Conservation (phyloP, 2,329 filamentous ascomycete species). For the Arthroderma uncinatum region DNA sequence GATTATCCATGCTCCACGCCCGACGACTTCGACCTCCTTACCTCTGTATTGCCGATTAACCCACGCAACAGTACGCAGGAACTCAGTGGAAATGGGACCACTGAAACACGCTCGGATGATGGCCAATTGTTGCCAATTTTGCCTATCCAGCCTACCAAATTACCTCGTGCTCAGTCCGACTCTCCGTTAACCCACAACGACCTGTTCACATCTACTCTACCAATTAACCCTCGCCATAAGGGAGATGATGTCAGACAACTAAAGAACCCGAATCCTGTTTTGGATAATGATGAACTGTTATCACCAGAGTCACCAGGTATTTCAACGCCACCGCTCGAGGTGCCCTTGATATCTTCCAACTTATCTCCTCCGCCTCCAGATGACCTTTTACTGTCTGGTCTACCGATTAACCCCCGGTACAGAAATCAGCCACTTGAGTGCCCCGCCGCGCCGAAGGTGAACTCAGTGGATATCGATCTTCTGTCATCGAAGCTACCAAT, state of each 20-base stretch:
- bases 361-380: slow-evolving; percentile 5
- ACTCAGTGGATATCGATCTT: neutral
- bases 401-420: slow-evolving; percentile 10
- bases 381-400: slow-evolving; percentile 6
- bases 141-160: slow-evolving; percentile 22
- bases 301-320: neutral
- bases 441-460: neutral
- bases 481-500: slow-evolving; percentile 9
- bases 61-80: neutral
- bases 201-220: slow-evolving; percentile 3
- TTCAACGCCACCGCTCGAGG: slow-evolving; percentile 16
- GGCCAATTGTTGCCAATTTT: slow-evolving; percentile 6
- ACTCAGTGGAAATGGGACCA: neutral
- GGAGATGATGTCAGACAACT: neutral
- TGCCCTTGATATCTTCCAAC: slow-evolving; percentile 12
- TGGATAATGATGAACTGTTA: neutral
- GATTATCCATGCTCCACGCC: slow-evolving; percentile 15
- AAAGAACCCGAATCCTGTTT: neutral
- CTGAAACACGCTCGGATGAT: neutral
- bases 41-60: neutral
- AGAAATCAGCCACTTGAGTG: neutral
- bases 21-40: neutral
- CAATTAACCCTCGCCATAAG: neutral
- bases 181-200: neutral
- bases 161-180: slow-evolving; percentile 20